These are phyloP conservation scores for Aspergillus amoenus DNA, from an alignment of 2,329 filamentous ascomycete genomes.

Conservation along the genomic window DNA sequence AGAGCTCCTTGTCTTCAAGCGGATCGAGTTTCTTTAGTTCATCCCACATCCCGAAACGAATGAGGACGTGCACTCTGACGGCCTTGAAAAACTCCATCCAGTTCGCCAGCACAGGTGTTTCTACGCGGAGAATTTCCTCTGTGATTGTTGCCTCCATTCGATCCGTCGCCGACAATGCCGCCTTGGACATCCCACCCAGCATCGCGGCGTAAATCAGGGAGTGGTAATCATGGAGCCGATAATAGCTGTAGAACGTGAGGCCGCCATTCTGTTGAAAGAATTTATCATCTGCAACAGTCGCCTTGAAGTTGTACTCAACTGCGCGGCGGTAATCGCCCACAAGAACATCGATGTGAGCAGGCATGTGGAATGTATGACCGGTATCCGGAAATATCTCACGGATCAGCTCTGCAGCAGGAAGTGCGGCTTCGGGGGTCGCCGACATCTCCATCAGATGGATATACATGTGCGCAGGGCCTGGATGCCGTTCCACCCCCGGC, in stretches of 20 bases:
- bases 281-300: conserved; percentile 65
- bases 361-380: conserved; percentile 73
- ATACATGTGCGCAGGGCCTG: conserved; percentile 70
- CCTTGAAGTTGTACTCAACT: conserved; percentile 64
- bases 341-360: conserved; percentile 70
- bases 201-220: conserved; percentile 74
- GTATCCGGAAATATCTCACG: conserved; percentile 65
- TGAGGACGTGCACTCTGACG: conserved; percentile 65
- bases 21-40: conserved; percentile 60
- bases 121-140: conserved; percentile 61
- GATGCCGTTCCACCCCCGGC: conserved; percentile 54
- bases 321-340: conserved; percentile 68
- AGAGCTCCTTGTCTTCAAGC: conserved; percentile 59
- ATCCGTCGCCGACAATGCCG: conserved; percentile 60
- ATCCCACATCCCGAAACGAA: conserved; percentile 71
- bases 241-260: conserved; percentile 68
- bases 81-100: conserved; percentile 72
- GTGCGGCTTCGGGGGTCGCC: conserved; percentile 58
- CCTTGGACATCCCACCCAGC: conserved; percentile 64
- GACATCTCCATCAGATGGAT: conserved; percentile 79
- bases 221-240: conserved; percentile 71
- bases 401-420: conserved; percentile 60
- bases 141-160: conserved; percentile 63
- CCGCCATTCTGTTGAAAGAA: conserved; percentile 55
- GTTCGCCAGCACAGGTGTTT: conserved; percentile 72